Conservation (phyloP, 345 rosid species). For the Eucalyptus brandiana region DNA sequence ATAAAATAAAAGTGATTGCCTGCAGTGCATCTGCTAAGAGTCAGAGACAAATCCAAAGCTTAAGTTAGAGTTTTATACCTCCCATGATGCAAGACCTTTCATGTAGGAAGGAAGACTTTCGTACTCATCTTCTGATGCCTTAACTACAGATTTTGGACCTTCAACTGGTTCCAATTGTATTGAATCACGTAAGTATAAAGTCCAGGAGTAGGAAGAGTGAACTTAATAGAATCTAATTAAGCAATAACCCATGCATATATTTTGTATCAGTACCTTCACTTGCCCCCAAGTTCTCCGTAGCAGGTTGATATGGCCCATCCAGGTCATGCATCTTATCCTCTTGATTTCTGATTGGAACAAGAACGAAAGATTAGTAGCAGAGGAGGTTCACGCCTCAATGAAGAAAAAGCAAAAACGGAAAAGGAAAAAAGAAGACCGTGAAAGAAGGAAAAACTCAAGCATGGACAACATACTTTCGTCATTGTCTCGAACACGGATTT, state of each 20-base stretch:
- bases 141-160: conserved; percentile 9
- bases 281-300: neutral
- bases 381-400: conserved; percentile 11
- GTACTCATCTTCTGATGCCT: conserved; percentile 40
- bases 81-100: conserved; percentile 72
- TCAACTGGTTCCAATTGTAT: neutral
- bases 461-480: conserved; percentile 25
- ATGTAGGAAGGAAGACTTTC: conserved; percentile 66
- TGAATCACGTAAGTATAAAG: neutral
- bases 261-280: conserved; percentile 20
- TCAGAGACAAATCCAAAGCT: neutral
- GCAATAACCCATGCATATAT: neutral
- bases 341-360: neutral
- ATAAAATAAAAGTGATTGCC: neutral
- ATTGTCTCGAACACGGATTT: conserved; percentile 6
- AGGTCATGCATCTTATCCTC: conserved; percentile 8
- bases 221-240: neutral
- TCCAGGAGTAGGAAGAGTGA: neutral
- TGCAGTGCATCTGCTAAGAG: neutral
- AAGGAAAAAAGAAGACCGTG: neutral
- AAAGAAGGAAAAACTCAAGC: neutral
- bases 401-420: neutral
- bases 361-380: neutral
- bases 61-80: conserved; percentile 31
- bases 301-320: neutral